Base-by-base conservation (phyloP, 2,329 filamentous ascomycete species). In the Aspergillus intermedius region DNA sequence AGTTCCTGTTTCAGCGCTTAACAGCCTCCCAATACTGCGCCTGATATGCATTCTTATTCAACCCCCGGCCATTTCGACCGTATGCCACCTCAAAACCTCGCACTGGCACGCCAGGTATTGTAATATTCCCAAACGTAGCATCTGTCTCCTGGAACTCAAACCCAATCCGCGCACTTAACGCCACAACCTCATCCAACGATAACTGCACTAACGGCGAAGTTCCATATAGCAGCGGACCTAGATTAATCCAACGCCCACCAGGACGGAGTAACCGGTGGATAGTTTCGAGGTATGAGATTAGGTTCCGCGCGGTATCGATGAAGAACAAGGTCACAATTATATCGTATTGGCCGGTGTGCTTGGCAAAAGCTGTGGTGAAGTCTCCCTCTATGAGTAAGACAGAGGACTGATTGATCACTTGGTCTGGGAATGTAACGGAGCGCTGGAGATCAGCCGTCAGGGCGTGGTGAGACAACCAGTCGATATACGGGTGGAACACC, bases 281-380 rank as follows among this genome's bases (percentile, higher is more conserved):
- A 0, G 73, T 79, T 32, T 81, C 77, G 5, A 82, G 66, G 51
- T 82, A 82, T 0, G 57, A 64, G 59, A 80, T 69, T 1, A 81
- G 59, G 47, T 82, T 82, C 0, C 77, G 71, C 0, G 79, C 79
- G 0, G 79, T 82, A 56, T 82, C 79, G 53, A 82, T 81, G 62
- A 82, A 82, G 63, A 81, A 82, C 40, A 80, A 73, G 0, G 79
- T 81, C 0, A 80, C 60, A 0, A 82, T 61, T 1, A 73, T 66
- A 46, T 82, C 78, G 58, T 71, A 81, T 3, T 53, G 50, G 0
- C 51, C 56, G 2, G 49, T 47, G 1, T 55, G 44, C 4, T 30
- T 30, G 25, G 25, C 25, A 43, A 74, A 67, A 1, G 64, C 61
- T 4, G 71, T 74, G 0, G 73, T 77, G 52, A 82, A 82, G 54